Evolutionary conservation across 2,329 filamentous ascomycete species (phyloP).

Genomic region (Hypoxylon sp.): DNA sequence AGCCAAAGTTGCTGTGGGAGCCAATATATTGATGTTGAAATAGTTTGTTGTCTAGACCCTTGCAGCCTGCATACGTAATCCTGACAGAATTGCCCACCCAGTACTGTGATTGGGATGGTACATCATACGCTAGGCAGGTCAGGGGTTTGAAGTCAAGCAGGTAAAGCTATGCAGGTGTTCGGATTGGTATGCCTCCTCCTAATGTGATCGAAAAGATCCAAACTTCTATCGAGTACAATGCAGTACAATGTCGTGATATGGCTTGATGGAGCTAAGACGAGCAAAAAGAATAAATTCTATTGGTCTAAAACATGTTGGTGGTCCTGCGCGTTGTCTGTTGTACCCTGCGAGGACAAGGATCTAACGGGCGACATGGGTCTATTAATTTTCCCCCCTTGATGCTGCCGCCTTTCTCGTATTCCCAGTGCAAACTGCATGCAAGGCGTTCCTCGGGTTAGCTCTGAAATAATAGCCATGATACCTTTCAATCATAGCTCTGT

Average conservation of each 20-base stretch:
- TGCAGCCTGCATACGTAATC: slow-evolving; percentile 16
- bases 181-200: not conserved
- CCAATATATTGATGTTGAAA: slow-evolving; percentile 36
- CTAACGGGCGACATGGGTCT: slow-evolving; percentile 7
- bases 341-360: slow-evolving; percentile 21
- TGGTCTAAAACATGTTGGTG: slow-evolving; percentile 28
- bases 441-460: slow-evolving; percentile 19
- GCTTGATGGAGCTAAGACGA: slow-evolving; percentile 4
- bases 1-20: slow-evolving; percentile 21
- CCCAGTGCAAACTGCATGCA: slow-evolving; percentile 31
- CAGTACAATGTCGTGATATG: slow-evolving; percentile 19
- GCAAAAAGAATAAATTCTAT: slow-evolving; percentile 10
- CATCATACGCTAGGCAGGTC: not conserved
- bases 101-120: slow-evolving; percentile 1
- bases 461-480: slow-evolving; percentile 17
- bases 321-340: slow-evolving; percentile 17
- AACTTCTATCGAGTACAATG: slow-evolving; percentile 14
- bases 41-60: slow-evolving; percentile 14
- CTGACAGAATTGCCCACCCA: slow-evolving; percentile 13
- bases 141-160: not conserved
- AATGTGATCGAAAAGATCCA: slow-evolving; percentile 9
- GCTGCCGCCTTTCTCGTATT: slow-evolving; percentile 43
- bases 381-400: slow-evolving; percentile 4
- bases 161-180: not conserved
- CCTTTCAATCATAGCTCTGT: slow-evolving; percentile 3